Percentiles rank a stretch among this genome's conserved stretches.
These are phyloP conservation scores for Aureobasidium zeae DNA, from an alignment of 2,329 filamentous ascomycete genomes.

Conservation along the genomic window DNA sequence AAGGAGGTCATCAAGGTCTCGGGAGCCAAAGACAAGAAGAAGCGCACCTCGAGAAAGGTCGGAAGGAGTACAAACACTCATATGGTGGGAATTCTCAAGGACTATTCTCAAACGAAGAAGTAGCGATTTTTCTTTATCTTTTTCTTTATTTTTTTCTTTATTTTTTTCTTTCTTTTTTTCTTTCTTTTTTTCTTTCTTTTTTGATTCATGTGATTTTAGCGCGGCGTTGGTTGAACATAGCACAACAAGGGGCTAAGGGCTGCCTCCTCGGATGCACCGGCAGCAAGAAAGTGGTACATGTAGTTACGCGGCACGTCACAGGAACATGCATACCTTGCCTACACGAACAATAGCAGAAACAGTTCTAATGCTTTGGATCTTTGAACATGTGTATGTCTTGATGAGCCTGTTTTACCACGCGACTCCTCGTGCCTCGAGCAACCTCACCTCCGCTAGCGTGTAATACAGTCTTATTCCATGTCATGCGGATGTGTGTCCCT, in stretches of 20 bases:
- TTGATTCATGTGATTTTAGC: slow-evolving; percentile 11
- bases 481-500: too few relatives aligned
- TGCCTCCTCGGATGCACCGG: too few relatives aligned
- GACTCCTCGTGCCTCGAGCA: too few relatives aligned
- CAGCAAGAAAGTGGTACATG: too few relatives aligned
- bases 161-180: neutral
- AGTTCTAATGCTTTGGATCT: too few relatives aligned
- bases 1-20: slow-evolving; percentile 48
- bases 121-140: slow-evolving; percentile 4
- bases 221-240: slow-evolving; percentile 11
- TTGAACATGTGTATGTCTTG: too few relatives aligned
- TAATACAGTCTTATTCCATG: too few relatives aligned
- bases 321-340: too few relatives aligned
- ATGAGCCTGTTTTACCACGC: too few relatives aligned
- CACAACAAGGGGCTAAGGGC: slow-evolving; percentile 3
- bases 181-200: neutral
- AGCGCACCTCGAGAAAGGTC: slow-evolving; percentile 62
- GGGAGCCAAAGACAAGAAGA: slow-evolving; percentile 57
- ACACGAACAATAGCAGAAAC: too few relatives aligned
- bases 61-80: slow-evolving; percentile 82
- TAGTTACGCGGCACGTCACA: too few relatives aligned
- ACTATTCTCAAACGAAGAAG: slow-evolving; percentile 43
- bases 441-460: too few relatives aligned
- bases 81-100: slow-evolving; percentile 73
- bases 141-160: neutral